Percentiles rank a stretch among this genome's conserved stretches.
Evolutionary conservation across 805 yeast species (phyloP).

Genomic region (Lipomyces starkeyi): DNA sequence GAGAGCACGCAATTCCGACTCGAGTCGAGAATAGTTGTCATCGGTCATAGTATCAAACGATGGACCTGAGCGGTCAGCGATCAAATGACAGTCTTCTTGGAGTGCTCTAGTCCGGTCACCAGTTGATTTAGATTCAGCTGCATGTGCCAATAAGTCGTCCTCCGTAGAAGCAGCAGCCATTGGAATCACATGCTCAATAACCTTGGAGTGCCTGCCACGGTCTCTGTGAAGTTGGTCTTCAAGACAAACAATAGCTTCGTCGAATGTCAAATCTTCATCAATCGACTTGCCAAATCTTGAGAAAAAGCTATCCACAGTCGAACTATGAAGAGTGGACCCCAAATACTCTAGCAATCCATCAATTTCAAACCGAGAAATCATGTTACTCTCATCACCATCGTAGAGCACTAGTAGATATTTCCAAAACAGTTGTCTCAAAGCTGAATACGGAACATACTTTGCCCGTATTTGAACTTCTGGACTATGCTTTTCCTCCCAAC

Average conservation of each 20-base stretch:
- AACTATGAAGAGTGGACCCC: slow-evolving; percentile 56
- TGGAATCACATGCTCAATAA: background rate
- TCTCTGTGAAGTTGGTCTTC: slow-evolving; percentile 47
- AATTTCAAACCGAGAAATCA: slow-evolving; percentile 64
- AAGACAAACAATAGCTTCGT: slow-evolving; percentile 61
- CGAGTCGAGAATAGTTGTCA: background rate
- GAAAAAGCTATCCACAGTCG: slow-evolving; percentile 43
- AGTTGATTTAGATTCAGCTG: background rate
- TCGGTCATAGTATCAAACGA: background rate
- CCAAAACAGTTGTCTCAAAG: slow-evolving; percentile 74
- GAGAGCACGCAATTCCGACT: background rate
- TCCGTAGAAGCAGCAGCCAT: slow-evolving; percentile 6
- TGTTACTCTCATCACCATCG: slow-evolving; percentile 52
- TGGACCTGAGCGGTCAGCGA: background rate
- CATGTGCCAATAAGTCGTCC: background rate
- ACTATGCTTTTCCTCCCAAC: slow-evolving; percentile 48
- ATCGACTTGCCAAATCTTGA: slow-evolving; percentile 42
- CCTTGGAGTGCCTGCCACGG: slow-evolving; percentile 8
- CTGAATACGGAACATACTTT: slow-evolving; percentile 69
- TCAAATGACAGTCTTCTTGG: background rate
- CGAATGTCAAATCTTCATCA: slow-evolving; percentile 56
- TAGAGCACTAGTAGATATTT: slow-evolving; percentile 58
- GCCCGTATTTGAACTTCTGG: slow-evolving; percentile 67
- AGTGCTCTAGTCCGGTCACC: too few relatives aligned
- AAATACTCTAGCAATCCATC: slow-evolving; percentile 67